Conservation (phyloP, 768 basidiomycete genomes). For the Wakefieldia striispora region DNA sequence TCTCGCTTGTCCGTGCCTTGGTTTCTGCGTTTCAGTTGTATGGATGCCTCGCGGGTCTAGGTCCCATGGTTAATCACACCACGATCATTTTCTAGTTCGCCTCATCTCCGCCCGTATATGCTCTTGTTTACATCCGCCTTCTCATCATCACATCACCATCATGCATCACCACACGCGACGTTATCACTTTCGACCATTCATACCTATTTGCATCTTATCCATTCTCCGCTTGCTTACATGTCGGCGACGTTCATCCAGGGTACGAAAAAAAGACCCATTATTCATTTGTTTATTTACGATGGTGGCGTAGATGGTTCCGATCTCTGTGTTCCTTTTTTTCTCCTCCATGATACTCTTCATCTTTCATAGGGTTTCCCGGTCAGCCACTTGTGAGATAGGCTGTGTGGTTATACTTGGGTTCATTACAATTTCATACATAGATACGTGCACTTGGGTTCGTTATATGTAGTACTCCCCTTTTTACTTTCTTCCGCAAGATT, state of each 20-base stretch:
- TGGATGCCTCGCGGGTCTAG: constrained; percentile 16
- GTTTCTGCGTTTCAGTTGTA: constrained; percentile 1
- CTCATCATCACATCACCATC: constrained; percentile 9
- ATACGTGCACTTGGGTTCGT: not conserved
- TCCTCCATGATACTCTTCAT: not conserved
- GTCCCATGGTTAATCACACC: constrained; percentile 17
- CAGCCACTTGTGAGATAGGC: constrained; percentile 15
- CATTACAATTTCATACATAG: constrained; percentile 1
- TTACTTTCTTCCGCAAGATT: not conserved
- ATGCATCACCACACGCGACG: constrained; percentile 17
- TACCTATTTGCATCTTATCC: constrained; percentile 14
- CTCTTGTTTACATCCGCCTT: not conserved
- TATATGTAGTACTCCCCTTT: not conserved
- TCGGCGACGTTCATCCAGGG: constrained; percentile 6
- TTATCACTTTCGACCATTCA: constrained; percentile 11
- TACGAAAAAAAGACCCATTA: constrained; percentile 2
- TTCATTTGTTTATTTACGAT: not conserved
- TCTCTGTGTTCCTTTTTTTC: not conserved
- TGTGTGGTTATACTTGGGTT: constrained; percentile 9
- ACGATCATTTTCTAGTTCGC: constrained; percentile 6
- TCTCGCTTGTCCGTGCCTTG: not conserved
- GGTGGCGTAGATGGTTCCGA: constrained; percentile 10
- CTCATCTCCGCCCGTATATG: constrained; percentile 6
- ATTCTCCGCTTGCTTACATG: not conserved
- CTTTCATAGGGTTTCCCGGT: constrained; percentile 10